Conservation (phyloP, 75 land plant genomes). For the Sequoiadendron giganteum region DNA sequence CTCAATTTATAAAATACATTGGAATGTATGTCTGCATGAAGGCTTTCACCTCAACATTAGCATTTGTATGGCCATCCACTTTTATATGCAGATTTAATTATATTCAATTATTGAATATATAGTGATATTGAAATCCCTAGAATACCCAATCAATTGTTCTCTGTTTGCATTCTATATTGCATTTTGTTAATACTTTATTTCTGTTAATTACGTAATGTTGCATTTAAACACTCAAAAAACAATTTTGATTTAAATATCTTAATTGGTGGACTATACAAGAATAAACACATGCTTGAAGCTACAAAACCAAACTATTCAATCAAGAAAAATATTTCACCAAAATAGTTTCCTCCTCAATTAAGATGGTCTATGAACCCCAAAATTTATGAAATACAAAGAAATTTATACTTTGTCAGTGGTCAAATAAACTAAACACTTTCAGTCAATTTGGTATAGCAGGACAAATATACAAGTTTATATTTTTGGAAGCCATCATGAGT, state of each 20-base stretch:
- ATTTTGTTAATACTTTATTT: no score
- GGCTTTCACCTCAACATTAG: no score
- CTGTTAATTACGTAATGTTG: no score
- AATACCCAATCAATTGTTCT: no score
- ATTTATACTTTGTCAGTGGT: background rate
- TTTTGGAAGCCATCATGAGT: background rate
- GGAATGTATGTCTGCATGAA: no score
- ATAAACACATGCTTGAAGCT: background rate
- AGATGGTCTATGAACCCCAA: background rate
- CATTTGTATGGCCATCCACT: background rate
- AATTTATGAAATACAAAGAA: background rate
- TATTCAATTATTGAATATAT: no score
- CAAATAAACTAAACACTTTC: background rate
- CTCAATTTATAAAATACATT: no score
- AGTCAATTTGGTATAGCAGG: background rate
- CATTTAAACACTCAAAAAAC: no score
- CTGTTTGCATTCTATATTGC: no score
- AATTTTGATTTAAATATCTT: background rate
- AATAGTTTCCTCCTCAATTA: background rate
- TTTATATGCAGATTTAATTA: no score
- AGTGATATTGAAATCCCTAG: no score
- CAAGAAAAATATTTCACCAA: conserved; percentile 8
- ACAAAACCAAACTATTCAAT: background rate
- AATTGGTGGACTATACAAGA: background rate
- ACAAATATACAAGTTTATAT: background rate